phyloP scores from a whole-genome alignment of 495 filamentous ascomycete species.

The Neurospora sp. region DNA sequence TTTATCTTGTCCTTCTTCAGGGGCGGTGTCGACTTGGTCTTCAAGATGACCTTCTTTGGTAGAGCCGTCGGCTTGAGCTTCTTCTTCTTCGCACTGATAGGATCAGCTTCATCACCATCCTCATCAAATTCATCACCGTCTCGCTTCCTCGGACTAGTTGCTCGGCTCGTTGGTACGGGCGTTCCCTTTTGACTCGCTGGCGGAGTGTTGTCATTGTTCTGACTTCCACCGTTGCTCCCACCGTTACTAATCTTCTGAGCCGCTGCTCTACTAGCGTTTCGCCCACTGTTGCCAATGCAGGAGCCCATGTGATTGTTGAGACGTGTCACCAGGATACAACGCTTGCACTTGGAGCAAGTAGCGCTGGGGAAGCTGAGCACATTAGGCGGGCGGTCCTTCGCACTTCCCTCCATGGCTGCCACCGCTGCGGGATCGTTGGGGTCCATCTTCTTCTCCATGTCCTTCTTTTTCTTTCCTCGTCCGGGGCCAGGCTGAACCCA shows the following conservation, averaged over 20 bases:
- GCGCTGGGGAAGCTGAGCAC: constrained; percentile 54
- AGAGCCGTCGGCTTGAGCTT: constrained; percentile 28
- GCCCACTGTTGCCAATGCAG: constrained; percentile 66
- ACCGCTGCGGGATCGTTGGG: constrained; percentile 38
- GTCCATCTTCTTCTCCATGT: constrained; percentile 46
- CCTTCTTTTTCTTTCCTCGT: constrained; percentile 50
- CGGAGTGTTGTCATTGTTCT: constrained; percentile 42
- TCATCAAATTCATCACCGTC: constrained; percentile 39
- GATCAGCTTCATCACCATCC: constrained; percentile 39
- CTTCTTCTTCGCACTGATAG: constrained; percentile 42
- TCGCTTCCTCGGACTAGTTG: constrained; percentile 40
- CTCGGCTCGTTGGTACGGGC: constrained; percentile 40
- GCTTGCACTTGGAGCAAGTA: constrained; percentile 43
- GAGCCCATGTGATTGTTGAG: constrained; percentile 71
- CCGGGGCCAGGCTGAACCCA: constrained; percentile 46
- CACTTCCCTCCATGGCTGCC: constrained; percentile 27
- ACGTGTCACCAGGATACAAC: constrained; percentile 41
- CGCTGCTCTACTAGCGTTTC: constrained; percentile 52
- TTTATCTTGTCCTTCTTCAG: constrained; percentile 39
- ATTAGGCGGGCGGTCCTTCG: constrained; percentile 40
- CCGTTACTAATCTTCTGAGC: constrained; percentile 45
- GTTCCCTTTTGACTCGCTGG: constrained; percentile 49
- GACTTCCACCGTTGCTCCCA: constrained; percentile 33
- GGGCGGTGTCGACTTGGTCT: constrained; percentile 27
- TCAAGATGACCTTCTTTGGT: constrained; percentile 39